phyloP scores from a whole-genome alignment of 768 basidiomycete species.

The Boletus rex-veris region DNA sequence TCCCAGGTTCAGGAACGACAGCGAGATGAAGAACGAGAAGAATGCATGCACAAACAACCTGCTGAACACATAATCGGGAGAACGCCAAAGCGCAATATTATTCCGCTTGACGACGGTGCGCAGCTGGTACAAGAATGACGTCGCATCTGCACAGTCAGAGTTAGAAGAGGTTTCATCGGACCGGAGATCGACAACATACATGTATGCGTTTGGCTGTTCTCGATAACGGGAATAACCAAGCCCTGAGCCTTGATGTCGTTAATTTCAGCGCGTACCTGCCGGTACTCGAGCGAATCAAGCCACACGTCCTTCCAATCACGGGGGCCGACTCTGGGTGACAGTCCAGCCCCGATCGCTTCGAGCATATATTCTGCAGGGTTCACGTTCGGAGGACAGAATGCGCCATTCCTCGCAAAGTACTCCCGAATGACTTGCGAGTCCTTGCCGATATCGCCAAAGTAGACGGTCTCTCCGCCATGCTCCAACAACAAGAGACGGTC shows the following conservation, averaged over 20 bases:
- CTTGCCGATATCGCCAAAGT: constrained; percentile 84
- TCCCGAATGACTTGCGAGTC: constrained; percentile 65
- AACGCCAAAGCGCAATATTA: constrained; percentile 72
- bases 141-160: constrained; percentile 52
- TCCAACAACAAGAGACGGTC: constrained; percentile 68
- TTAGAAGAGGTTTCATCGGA: background rate
- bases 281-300: constrained; percentile 65
- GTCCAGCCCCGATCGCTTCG: constrained; percentile 84
- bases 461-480: constrained; percentile 85
- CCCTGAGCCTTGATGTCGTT: constrained; percentile 45
- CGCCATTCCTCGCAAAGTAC: constrained; percentile 78
- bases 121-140: constrained; percentile 73
- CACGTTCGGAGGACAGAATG: constrained; percentile 62
- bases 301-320: constrained; percentile 88
- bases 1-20: constrained; percentile 78
- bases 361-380: constrained; percentile 83
- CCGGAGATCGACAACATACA: constrained; percentile 35
- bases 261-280: constrained; percentile 42
- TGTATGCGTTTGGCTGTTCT: constrained; percentile 41
- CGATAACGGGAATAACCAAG: constrained; percentile 39
- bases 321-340: constrained; percentile 65
- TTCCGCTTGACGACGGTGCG: constrained; percentile 63
- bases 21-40: constrained; percentile 66
- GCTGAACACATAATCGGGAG: constrained; percentile 82
- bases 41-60: constrained; percentile 73